A percentile compares a stretch with the other conserved stretches of the same genome.
phyloP scores from a whole-genome alignment of 1,284 basidiomycete species.

The Trichosporon ovoides region DNA sequence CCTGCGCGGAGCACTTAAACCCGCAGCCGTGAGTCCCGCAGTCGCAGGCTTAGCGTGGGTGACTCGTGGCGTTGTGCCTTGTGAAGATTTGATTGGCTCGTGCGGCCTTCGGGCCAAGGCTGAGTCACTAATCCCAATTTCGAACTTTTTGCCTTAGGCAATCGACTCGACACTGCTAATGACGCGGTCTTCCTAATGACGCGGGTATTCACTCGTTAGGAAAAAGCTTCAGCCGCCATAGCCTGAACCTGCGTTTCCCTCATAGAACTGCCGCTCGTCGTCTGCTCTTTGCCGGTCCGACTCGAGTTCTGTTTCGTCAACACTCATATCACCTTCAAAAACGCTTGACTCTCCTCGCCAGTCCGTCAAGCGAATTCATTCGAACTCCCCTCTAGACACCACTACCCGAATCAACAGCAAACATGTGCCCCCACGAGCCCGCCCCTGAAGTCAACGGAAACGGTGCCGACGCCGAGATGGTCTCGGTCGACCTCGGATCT shows the following conservation, averaged over 20 bases:
- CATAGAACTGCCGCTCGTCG: background rate
- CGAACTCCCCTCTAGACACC: background rate
- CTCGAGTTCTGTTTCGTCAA: conserved; percentile 4
- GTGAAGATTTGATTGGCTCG: background rate
- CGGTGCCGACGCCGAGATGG: conserved; percentile 37
- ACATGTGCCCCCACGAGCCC: conserved; percentile 33
- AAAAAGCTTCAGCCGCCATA: background rate
- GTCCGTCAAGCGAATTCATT: too few relatives aligned
- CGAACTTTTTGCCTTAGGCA: conserved; percentile 1
- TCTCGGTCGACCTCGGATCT: conserved; percentile 29
- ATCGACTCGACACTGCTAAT: background rate
- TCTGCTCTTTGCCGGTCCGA: background rate
- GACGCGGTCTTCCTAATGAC: background rate
- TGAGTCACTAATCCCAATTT: conserved; percentile 1
- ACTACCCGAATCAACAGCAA: too few relatives aligned
- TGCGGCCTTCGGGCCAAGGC: background rate
- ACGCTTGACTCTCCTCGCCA: background rate
- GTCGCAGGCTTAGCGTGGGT: too few relatives aligned
- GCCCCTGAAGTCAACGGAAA: conserved; percentile 46
- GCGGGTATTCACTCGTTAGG: background rate
- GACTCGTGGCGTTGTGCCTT: background rate
- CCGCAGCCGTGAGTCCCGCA: too few relatives aligned
- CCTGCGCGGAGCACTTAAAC: background rate
- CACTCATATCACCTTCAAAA: conserved; percentile 1
- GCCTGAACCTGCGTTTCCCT: background rate